Evolutionary conservation across 345 rosid species (phyloP), one percentile per base, ranked within the genome.

Genomic region (Anastatica hierochuntica): DNA sequence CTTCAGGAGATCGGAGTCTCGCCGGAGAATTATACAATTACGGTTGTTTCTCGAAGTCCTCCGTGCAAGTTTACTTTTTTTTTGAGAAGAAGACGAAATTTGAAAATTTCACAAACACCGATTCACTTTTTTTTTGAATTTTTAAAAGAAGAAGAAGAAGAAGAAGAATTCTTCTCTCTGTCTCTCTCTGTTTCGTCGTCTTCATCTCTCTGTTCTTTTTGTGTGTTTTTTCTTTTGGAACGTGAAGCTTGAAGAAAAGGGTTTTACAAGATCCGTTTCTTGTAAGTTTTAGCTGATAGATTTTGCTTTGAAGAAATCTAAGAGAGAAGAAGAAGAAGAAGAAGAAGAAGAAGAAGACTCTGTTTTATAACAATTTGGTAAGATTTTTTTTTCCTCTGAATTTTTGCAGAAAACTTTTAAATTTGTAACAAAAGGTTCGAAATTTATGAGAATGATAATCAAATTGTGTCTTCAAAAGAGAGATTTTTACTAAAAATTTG

Each of bases 181-280:
- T 31, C 36, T 31, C 36, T 31, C 36, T 10, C 2, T 5, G 1
- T 31, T 10, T 31, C n/a, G 2, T 6, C 10, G 36, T 31, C n/a
- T 31, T 9, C n/a, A 31, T 31, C 4, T 36, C 40, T n/a, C 16
- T 13, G 15, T 3, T n/a, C 40, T 36, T 14, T 36, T 7, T 24
- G 5, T 7, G 27, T 29, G 8, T 36, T 4, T 36, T 13, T 36
- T 13, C 37, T 33, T 33, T 5, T 13, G 37, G 37, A 33, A 35
- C 39, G 7, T 35, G 6, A 37, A 37, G 42, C 36, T 14, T 27
- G 10, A 13, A 48, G 53, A 49, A 51, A 37, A 38, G 62, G 62
- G 69, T 66, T 57, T 72, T 74, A 47, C 60, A 57, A 74, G 81
- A 76, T 79, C 72, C 67, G 31, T 69, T 67, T 11, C 14, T 10